A percentile compares a stretch with the other conserved stretches of the same genome.
phyloP scores from a whole-genome alignment of 306 rosid genomes.

The Cicer bijugum region DNA sequence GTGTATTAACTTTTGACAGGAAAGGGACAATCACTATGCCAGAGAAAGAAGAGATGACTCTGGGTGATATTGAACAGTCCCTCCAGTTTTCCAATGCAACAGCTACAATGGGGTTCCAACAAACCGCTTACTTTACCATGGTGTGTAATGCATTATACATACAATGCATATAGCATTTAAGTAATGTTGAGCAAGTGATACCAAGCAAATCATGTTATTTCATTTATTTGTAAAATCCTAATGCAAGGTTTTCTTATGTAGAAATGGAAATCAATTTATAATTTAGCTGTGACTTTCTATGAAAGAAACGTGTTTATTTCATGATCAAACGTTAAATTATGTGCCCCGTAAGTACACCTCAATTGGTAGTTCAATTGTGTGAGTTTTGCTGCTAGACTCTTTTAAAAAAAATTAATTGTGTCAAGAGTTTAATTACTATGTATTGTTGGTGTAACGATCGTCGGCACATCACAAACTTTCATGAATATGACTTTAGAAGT shows the following conservation, averaged over 20 bases:
- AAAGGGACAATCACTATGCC: conserved; percentile 71
- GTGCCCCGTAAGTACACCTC: too few species aligned
- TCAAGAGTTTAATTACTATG: too few species aligned
- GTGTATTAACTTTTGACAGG: conserved; percentile 45
- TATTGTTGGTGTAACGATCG: too few species aligned
- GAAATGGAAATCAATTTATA: conserved; percentile 1
- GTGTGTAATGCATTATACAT: conserved; percentile 46
- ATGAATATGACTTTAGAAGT: too few species aligned
- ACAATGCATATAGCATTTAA: conserved; percentile 24
- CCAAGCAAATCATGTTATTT: neutral
- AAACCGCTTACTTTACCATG: conserved; percentile 65
- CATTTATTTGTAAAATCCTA: neutral
- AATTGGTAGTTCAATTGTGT: too few species aligned
- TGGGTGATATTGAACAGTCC: conserved; percentile 60
- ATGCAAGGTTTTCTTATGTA: conserved; percentile 8
- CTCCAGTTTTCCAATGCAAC: conserved; percentile 49
- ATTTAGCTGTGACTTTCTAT: neutral
- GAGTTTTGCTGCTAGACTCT: too few species aligned
- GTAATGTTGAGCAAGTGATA: neutral
- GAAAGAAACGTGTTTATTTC: conserved; percentile 5
- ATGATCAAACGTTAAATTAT: neutral
- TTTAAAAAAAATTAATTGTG: too few species aligned
- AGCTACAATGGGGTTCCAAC: conserved; percentile 57
- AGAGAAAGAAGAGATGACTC: conserved; percentile 51
- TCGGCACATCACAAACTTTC: too few species aligned